Evolutionary conservation across 2,329 filamentous ascomycete species (phyloP).

Genomic region (Cladobotryum protrusum): DNA sequence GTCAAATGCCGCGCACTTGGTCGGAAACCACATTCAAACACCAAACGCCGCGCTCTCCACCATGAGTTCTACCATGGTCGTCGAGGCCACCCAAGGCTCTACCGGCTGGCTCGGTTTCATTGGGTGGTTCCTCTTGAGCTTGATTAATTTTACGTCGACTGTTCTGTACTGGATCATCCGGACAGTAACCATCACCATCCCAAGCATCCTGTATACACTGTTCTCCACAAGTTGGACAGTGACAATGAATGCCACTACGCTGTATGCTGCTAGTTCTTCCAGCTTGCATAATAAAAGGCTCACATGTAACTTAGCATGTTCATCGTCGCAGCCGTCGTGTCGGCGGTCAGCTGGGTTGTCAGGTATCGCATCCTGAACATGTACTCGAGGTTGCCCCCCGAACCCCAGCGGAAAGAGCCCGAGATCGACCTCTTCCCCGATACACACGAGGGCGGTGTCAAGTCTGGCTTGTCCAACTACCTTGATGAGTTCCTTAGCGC

Average conservation of each 20-base stretch:
- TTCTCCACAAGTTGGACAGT: constrained; percentile 92
- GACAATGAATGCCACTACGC: constrained; percentile 96
- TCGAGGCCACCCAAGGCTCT: constrained; percentile 29
- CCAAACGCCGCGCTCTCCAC: constrained; percentile 29
- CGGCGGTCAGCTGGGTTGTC: constrained; percentile 88
- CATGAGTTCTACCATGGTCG: constrained; percentile 31
- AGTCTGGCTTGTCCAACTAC: constrained; percentile 90
- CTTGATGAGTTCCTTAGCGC: constrained; percentile 96
- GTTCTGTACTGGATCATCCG: constrained; percentile 74
- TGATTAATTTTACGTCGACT: constrained; percentile 51
- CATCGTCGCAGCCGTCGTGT: constrained; percentile 69
- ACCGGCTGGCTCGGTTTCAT: constrained; percentile 54
- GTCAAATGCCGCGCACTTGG: constrained; percentile 31
- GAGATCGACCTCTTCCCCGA: constrained; percentile 94
- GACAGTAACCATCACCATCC: constrained; percentile 81
- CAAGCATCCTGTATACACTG: constrained; percentile 80
- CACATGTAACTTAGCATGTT: constrained; percentile 51
- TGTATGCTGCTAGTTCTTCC: constrained; percentile 49
- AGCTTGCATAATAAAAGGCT: constrained; percentile 10
- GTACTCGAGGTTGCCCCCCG: constrained; percentile 88
- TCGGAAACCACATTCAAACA: constrained; percentile 26
- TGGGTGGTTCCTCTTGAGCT: constrained; percentile 47
- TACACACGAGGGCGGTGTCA: constrained; percentile 80
- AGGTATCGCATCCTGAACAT: constrained; percentile 95
- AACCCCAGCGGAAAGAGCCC: constrained; percentile 92